These are phyloP conservation scores for Raffaelea ambrosiae DNA, from an alignment of 2,329 filamentous ascomycete species.

Conservation along the genomic window DNA sequence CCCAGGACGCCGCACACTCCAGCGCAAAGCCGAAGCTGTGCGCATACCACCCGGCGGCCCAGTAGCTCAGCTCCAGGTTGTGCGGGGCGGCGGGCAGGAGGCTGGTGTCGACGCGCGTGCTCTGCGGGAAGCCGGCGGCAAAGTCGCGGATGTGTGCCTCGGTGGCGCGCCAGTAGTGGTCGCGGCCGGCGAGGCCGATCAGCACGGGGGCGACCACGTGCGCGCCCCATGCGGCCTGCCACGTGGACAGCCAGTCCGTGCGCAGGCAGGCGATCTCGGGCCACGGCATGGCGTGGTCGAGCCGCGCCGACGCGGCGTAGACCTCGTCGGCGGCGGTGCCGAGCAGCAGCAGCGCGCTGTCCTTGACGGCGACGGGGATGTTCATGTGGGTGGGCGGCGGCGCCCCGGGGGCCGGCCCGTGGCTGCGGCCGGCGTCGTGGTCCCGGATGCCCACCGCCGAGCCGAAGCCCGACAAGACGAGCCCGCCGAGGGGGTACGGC, in stretches of 20 bases:
- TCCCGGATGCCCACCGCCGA: background rate
- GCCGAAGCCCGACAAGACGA: constrained; percentile 16
- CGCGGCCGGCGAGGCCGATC: constrained; percentile 13
- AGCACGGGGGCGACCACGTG: constrained; percentile 13
- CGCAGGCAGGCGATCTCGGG: constrained; percentile 9
- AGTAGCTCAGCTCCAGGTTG: constrained; percentile 13
- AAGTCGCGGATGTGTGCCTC: constrained; percentile 12
- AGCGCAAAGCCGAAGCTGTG: constrained; percentile 14
- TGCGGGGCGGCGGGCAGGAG: constrained; percentile 10
- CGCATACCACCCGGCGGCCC: constrained; percentile 14
- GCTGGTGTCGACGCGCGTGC: constrained; percentile 12
- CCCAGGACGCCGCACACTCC: constrained; percentile 8
- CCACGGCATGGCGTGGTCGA: constrained; percentile 10
- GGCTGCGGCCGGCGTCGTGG: background rate
- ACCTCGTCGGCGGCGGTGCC: constrained; percentile 12
- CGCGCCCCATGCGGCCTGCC: constrained; percentile 6
- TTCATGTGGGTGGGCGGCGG: too few relatives aligned
- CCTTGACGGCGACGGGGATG: constrained; percentile 8
- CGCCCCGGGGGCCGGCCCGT: background rate
- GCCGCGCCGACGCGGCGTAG: constrained; percentile 8
- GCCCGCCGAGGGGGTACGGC: constrained; percentile 13
- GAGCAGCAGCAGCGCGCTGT: constrained; percentile 10
- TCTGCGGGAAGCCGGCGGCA: constrained; percentile 10
- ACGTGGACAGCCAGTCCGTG: constrained; percentile 7
- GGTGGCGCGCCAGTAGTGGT: constrained; percentile 12